Evolutionary conservation across 768 basidiomycete species (phyloP), one percentile per base, ranked within the genome.

Genomic region (Trichaptum fuscoviolaceum): DNA sequence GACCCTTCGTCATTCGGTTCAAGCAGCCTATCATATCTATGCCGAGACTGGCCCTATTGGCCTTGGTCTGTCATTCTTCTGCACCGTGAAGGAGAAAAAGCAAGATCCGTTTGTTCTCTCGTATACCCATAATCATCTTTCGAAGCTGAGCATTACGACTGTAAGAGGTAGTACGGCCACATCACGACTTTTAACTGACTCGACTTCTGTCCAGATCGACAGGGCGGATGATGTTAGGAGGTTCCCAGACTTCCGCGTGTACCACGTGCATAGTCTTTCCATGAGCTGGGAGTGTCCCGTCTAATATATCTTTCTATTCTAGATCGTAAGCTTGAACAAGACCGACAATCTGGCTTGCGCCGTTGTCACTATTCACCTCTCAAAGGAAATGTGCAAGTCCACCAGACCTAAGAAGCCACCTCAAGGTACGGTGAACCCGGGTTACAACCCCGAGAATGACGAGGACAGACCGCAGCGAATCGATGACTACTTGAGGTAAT

Each of bases 371-470:
- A 52, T 52, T 12, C 20, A 12, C 15, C 42, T 52, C 15, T 52
- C 42, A 12, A 52, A 52, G 42, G 15, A 12, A 12, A 20, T 52
- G 42, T 15, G 15, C 42, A 12, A 52, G 3, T 52, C 42, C 15
- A 52, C 42, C 15, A 52, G 15, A 20, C 42, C 42, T 20, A 20
- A 52, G 42, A 52, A 12, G 10, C 42, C 42, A 20, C 6, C 12
- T 15, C 15, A 52, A 3, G 42, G 42, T 20, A 15, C 42, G 42
- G 42, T 52, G 6, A 63, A 63, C 63, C 26, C 35, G 36, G 63
- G 63, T 35, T 63, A 63, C 63, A 63, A 63, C 18, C 63, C 63
- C n/a, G 27, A 63, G n/a, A 18, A 18, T 34, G 63, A 63, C 63
- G 36, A 63, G 27, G 36, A 63, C 9, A 27, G 63, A 9, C 63